Percentiles rank a stretch among this genome's conserved stretches.
These are phyloP conservation scores for Ophiostoma fasciatum DNA, from an alignment of 2,329 filamentous ascomycete genomes.

Conservation along the genomic window DNA sequence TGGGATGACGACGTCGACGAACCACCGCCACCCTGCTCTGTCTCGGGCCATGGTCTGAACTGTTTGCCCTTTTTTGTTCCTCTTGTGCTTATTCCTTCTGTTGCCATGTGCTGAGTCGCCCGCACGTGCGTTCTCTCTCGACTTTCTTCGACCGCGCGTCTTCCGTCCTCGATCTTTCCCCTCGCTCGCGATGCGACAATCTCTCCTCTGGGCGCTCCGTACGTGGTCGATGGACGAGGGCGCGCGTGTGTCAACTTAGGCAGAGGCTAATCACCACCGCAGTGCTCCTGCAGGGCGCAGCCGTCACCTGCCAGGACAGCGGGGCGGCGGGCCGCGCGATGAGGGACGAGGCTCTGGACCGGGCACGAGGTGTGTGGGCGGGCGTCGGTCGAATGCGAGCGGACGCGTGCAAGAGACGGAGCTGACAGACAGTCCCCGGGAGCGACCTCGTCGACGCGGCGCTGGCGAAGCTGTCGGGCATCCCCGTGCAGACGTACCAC, in stretches of 20 bases:
- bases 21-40: no score
- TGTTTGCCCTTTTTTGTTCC: no score
- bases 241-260: not conserved
- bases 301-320: constrained; percentile 2
- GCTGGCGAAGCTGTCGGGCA: constrained; percentile 32
- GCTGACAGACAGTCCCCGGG: constrained; percentile 27
- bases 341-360: constrained; percentile 5
- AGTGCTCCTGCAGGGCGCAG: constrained; percentile 13
- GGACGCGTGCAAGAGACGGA: no score
- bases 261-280: not conserved
- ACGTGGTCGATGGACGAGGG: not conserved
- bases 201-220: constrained; percentile 10
- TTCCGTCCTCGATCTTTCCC: not conserved
- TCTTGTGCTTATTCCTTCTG: no score
- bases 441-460: constrained; percentile 39
- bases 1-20: no score
- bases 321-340: not conserved
- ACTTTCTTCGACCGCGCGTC: not conserved
- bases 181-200: constrained; percentile 9
- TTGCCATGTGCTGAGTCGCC: not conserved
- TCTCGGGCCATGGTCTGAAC: no score
- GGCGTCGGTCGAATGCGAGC: no score
- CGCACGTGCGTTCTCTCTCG: not conserved
- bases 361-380: no score
- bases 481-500: constrained; percentile 29